Evolutionary conservation across 2,329 filamentous ascomycete species (phyloP).

Genomic region (Colletotrichum aenigma): DNA sequence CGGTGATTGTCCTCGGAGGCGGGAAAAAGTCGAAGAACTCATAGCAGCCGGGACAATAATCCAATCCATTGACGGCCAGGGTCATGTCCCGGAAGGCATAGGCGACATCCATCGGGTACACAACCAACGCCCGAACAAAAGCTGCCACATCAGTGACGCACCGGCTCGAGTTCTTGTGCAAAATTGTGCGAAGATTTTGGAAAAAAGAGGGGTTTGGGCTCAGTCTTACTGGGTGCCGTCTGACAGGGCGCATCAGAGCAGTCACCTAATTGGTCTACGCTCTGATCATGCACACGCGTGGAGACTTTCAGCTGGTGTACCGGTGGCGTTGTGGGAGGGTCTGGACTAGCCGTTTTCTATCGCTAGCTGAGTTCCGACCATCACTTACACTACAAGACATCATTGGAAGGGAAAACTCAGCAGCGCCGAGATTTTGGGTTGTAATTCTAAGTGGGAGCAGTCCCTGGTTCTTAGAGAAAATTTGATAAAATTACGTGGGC

Average conservation of each 20-base stretch:
- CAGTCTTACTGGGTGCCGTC: neutral
- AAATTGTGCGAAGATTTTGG: neutral
- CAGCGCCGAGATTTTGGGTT: neutral
- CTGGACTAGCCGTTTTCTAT: neutral
- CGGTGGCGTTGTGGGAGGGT: neutral
- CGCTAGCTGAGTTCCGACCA: neutral
- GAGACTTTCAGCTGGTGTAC: neutral
- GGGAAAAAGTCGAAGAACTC: neutral
- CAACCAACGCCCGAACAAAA: neutral
- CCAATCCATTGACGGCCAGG: neutral
- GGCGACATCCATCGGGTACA: neutral
- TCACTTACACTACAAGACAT: neutral
- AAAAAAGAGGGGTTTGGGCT: neutral
- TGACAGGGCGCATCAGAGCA: neutral
- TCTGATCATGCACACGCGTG: neutral
- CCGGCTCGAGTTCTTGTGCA: neutral
- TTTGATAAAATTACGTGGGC: neutral
- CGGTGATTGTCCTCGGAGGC: neutral
- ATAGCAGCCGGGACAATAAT: neutral
- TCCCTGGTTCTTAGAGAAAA: rapidly evolving
- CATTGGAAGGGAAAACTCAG: neutral
- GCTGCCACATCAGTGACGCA: neutral
- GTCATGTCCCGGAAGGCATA: neutral
- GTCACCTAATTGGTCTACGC: neutral
- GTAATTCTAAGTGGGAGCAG: neutral